Conservation (phyloP, 2,329 filamentous ascomycete species). For the Zelopaecilomyces penicillatus region DNA sequence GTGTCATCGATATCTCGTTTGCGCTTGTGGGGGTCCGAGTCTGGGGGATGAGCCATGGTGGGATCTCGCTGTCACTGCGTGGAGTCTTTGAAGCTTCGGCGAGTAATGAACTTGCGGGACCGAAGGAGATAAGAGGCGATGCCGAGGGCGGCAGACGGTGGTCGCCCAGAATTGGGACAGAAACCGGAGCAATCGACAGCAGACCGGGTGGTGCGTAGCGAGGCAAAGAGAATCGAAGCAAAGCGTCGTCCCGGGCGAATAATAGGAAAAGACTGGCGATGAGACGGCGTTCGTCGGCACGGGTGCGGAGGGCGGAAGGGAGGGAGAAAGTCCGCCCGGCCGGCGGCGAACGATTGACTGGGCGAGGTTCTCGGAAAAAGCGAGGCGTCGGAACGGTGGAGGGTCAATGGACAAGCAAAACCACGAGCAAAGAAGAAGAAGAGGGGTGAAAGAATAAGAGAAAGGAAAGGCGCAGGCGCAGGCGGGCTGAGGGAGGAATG, state of each 20-base stretch:
- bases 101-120: too few species aligned
- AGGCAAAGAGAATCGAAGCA: too few species aligned
- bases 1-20: slow-evolving; percentile 40
- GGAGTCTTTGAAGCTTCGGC: too few species aligned
- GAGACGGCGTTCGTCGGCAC: background rate
- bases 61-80: background rate
- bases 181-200: too few species aligned
- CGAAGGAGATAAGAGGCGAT: too few species aligned
- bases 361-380: background rate
- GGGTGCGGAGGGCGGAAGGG: background rate
- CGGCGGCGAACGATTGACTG: background rate
- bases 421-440: background rate
- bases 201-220: too few species aligned
- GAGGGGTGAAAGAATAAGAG: background rate
- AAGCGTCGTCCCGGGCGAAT: too few species aligned
- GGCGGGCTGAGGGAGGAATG: background rate
- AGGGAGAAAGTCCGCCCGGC: background rate
- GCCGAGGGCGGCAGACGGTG: too few species aligned
- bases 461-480: background rate
- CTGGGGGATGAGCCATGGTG: slow-evolving; percentile 35
- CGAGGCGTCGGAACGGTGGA: background rate
- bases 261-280: too few species aligned
- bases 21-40: slow-evolving; percentile 36
- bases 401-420: background rate
- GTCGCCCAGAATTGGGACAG: too few species aligned